These are phyloP conservation scores for Anthracocystis setariae DNA, from an alignment of 1,284 basidiomycete species.

Conservation along the genomic window DNA sequence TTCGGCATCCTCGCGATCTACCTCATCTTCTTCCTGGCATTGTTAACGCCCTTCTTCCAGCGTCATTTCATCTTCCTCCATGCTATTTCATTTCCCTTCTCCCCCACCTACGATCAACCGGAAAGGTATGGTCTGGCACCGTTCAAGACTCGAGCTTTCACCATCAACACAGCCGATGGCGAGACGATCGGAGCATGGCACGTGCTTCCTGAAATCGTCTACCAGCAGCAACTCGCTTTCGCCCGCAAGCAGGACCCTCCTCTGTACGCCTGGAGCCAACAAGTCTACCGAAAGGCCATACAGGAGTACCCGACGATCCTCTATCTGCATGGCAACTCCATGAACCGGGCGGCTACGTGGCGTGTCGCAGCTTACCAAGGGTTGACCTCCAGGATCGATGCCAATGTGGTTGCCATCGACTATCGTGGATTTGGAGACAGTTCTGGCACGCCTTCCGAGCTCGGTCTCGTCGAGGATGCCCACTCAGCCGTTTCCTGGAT, in stretches of 20 bases:
- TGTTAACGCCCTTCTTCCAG: constrained; percentile 34
- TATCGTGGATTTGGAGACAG: constrained; percentile 95
- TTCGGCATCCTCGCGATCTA: constrained; percentile 25
- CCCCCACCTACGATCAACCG: constrained; percentile 26
- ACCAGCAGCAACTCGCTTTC: constrained; percentile 66
- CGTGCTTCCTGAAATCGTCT: constrained; percentile 78
- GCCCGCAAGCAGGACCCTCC: not conserved
- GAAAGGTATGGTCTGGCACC: constrained; percentile 70
- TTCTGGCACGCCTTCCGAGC: constrained; percentile 78
- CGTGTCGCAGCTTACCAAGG: constrained; percentile 76
- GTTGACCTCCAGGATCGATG: constrained; percentile 75
- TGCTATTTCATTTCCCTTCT: constrained; percentile 47
- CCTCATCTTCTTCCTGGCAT: constrained; percentile 39
- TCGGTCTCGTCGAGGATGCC: constrained; percentile 80
- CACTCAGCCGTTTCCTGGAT: constrained; percentile 84
- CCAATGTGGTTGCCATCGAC: constrained; percentile 85
- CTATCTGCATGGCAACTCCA: constrained; percentile 88
- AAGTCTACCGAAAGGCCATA: constrained; percentile 45
- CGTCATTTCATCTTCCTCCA: constrained; percentile 53
- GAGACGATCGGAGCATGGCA: constrained; percentile 88
- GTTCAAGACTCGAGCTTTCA: constrained; percentile 80
- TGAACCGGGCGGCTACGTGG: constrained; percentile 76
- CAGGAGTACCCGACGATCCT: constrained; percentile 44
- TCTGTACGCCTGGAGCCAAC: constrained; percentile 51
- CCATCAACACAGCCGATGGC: constrained; percentile 79